Conservation (phyloP, 495 filamentous ascomycete species). For the Aspergillus saccharolyticus region DNA sequence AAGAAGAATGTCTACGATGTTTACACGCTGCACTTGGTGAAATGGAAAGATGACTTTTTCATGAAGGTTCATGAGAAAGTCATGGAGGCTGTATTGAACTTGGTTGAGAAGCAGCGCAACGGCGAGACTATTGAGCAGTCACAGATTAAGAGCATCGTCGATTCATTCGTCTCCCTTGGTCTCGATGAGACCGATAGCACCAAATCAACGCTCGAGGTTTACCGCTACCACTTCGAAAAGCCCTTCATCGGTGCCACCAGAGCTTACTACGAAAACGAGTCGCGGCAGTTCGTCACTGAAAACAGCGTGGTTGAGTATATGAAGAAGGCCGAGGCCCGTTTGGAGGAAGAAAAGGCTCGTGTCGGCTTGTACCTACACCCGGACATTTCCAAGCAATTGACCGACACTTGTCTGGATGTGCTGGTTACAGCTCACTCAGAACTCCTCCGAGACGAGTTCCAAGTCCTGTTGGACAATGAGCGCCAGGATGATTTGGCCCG, state of each 20-base stretch:
- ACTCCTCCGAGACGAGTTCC: conserved; percentile 90
- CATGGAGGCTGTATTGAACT: conserved; percentile 89
- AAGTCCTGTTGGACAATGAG: conserved; percentile 90
- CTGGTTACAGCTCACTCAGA: conserved; percentile 82
- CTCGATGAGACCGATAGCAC: conserved; percentile 88
- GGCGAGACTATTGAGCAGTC: conserved; percentile 97
- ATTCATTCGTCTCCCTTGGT: conserved; percentile 93
- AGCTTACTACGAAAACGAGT: conserved; percentile 85
- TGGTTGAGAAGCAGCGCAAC: conserved; percentile 96
- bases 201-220: conserved; percentile 93
- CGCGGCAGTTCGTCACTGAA: conserved; percentile 87
- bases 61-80: conserved; percentile 74
- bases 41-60: conserved; percentile 92
- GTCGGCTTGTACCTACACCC: conserved; percentile 86
- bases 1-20: conserved; percentile 99
- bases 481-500: conserved; percentile 90
- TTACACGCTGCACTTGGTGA: conserved; percentile 91
- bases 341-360: conserved; percentile 90
- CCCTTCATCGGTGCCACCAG: conserved; percentile 86
- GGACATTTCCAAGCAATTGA: conserved; percentile 78
- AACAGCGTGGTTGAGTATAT: conserved; percentile 99
- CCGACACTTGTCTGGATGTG: conserved; percentile 80
- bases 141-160: conserved; percentile 95
- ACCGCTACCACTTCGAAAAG: conserved; percentile 82
- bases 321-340: conserved; percentile 95